A percentile compares a stretch with the other conserved stretches of the same genome.
Conservation (phyloP, 2,329 filamentous ascomycete species). For the Hypoxylon sp. region DNA sequence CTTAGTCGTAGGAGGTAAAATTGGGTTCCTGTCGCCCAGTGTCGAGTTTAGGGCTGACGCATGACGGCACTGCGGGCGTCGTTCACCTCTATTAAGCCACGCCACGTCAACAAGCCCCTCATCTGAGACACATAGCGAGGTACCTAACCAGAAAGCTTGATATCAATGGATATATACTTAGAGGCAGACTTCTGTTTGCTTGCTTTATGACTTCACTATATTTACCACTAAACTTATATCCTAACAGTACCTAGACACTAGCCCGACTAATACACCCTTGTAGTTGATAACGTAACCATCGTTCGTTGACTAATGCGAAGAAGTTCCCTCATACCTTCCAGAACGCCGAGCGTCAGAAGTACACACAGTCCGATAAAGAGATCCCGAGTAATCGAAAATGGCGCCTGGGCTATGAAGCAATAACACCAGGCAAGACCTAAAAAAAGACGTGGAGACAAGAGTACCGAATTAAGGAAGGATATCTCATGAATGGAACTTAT, state of each 20-base stretch:
- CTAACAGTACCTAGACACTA: conserved; percentile 21
- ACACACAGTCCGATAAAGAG: conserved; percentile 14
- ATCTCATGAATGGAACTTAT: conserved; percentile 20
- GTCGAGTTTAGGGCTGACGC: neutral
- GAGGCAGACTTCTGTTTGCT: neutral
- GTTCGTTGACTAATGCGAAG: conserved; percentile 16
- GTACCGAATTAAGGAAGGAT: conserved; percentile 11
- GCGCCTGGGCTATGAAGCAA: conserved; percentile 31
- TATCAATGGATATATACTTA: neutral
- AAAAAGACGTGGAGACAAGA: neutral
- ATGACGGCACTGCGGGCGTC: neutral
- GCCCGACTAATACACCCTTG: conserved; percentile 3
- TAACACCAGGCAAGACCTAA: conserved; percentile 9
- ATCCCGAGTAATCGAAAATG: conserved; percentile 3
- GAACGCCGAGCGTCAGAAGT: conserved; percentile 27
- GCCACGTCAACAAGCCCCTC: conserved; percentile 4
- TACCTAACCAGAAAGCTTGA: neutral
- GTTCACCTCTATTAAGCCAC: neutral
- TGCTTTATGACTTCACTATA: conserved; percentile 20
- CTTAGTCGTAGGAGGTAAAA: neutral
- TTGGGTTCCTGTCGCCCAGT: neutral
- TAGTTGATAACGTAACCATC: conserved; percentile 22
- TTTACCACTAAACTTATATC: conserved; percentile 27
- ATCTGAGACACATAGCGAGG: neutral
- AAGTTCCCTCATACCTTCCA: conserved; percentile 5